These are phyloP conservation scores for Epichloe sibirici DNA, from an alignment of 2,329 filamentous ascomycete species.

Conservation along the genomic window DNA sequence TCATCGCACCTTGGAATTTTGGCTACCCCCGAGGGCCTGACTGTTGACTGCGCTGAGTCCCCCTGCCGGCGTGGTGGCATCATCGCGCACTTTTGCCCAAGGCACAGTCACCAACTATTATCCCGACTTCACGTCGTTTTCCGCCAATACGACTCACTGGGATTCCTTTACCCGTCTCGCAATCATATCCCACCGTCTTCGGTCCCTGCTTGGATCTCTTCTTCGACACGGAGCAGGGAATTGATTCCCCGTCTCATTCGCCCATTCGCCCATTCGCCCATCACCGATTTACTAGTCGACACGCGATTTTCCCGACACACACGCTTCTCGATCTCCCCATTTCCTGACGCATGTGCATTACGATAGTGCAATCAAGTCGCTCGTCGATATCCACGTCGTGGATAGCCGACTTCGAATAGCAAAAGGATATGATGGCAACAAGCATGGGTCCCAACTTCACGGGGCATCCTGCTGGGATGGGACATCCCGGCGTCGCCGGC, in stretches of 20 bases:
- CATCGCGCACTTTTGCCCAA: background rate
- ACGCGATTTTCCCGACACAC: background rate
- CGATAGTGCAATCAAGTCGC: conserved; percentile 29
- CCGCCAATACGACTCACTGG: background rate
- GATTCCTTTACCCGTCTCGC: background rate
- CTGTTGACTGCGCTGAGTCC: background rate
- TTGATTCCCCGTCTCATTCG: background rate
- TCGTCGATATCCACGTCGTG: conserved; percentile 49
- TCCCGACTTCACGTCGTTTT: conserved; percentile 1
- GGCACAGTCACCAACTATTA: conserved; percentile 4
- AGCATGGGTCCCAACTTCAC: conserved; percentile 51
- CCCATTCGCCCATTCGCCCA: background rate
- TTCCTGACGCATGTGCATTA: conserved; percentile 30
- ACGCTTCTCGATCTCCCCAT: background rate
- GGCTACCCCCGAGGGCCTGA: background rate
- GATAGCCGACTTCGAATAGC: conserved; percentile 33
- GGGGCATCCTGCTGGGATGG: conserved; percentile 60
- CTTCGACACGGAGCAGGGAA: background rate
- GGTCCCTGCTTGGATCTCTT: background rate
- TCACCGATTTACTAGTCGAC: background rate
- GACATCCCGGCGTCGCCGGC: conserved; percentile 54
- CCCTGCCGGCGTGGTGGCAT: conserved; percentile 4
- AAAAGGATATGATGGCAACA: conserved; percentile 51
- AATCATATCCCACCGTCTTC: background rate
- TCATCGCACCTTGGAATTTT: background rate